A percentile compares a stretch with the other conserved stretches of the same genome.
Conservation (phyloP, 257 asterid species). For the Penstemon newberryi region DNA sequence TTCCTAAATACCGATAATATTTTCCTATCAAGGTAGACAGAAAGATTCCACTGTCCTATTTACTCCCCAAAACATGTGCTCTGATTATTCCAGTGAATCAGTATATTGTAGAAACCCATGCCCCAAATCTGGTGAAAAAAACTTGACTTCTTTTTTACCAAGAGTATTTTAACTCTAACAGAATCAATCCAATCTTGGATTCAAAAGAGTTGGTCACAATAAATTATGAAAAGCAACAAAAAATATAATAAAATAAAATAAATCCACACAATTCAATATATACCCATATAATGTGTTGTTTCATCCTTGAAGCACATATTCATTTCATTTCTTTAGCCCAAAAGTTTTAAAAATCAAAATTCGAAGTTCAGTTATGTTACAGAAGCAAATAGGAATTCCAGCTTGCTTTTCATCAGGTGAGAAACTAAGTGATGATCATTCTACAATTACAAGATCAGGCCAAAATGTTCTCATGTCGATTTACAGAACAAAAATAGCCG, state of each 20-base stretch:
- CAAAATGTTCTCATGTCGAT: slow-evolving; percentile 80
- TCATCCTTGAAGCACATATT: too few species aligned
- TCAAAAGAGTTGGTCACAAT: slow-evolving; percentile 54
- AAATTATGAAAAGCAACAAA: slow-evolving; percentile 23
- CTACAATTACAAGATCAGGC: slow-evolving; percentile 67
- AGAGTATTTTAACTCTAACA: slow-evolving; percentile 31
- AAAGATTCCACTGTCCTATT: slow-evolving; percentile 36
- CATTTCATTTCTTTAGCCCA: too few species aligned
- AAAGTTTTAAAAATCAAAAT: too few species aligned
- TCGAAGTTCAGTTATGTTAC: slow-evolving; percentile 39
- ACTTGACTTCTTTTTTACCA: slow-evolving; percentile 42
- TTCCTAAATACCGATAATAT: slow-evolving; percentile 6
- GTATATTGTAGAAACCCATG: slow-evolving; percentile 45
- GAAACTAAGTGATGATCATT: slow-evolving; percentile 49
- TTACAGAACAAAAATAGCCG: slow-evolving; percentile 73
- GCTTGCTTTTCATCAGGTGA: slow-evolving; percentile 78
- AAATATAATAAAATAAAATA: not conserved
- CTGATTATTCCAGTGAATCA: slow-evolving; percentile 42
- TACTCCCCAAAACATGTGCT: slow-evolving; percentile 41
- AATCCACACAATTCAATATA: slow-evolving; percentile 26
- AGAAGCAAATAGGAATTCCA: slow-evolving; percentile 75
- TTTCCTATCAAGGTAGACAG: slow-evolving; percentile 16
- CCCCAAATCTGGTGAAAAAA: slow-evolving; percentile 63
- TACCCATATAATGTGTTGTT: too few species aligned
- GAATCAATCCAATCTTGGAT: slow-evolving; percentile 55